Base-by-base conservation (phyloP, 2,329 filamentous ascomycete genomes). In the Magnaporthiopsis poae region DNA sequence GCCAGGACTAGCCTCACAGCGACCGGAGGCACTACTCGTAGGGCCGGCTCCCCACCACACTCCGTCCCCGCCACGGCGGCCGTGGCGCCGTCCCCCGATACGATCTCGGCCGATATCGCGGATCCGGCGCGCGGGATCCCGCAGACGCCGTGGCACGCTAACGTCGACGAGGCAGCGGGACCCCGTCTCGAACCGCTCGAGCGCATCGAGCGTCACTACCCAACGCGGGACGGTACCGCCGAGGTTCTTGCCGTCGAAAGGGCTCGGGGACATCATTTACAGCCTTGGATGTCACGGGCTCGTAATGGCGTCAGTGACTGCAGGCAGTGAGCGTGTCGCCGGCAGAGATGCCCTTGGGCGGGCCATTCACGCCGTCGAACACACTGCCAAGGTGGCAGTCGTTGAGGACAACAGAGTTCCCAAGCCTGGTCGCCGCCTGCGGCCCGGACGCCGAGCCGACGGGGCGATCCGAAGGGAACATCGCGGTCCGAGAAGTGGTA, bases 181-280 rank as follows among this genome's bases (percentile, higher is more conserved):
- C 70, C 31, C 71, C 0, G 82, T 82, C 70, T 85, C 84, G 63
- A 87, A 85, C 33, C 86, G 80, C 5, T 84, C 77, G n/a, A 89
- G 72, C 0, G 87, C 86, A 52, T 88, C 85, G 1, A 84, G 75
- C 0, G 85, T 86, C 3, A 88, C 74, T 13, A 88, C 76, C 86
- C 86, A 89, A 0, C 86, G 85, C 0, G 82, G 85, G 29, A 89
- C 82, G 0, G 79, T 81, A 0, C 85, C 88, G 8, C 80, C 81
- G 61, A 88, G 86, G 39, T 80, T 82, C 72, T 89, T 89, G 2
- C 81, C 80, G 64, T 87, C 86, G 65, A 88, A 80, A 0, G 86
- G 86, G 0, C 86, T 86, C 0, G 88, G 74, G 0, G 85, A 85
- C 2, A 77, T 77, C 85, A 88, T 88, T 70, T 88, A 29, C 84